Base-by-base conservation (phyloP, 805 yeast species). In the Starmerella vitae region DNA sequence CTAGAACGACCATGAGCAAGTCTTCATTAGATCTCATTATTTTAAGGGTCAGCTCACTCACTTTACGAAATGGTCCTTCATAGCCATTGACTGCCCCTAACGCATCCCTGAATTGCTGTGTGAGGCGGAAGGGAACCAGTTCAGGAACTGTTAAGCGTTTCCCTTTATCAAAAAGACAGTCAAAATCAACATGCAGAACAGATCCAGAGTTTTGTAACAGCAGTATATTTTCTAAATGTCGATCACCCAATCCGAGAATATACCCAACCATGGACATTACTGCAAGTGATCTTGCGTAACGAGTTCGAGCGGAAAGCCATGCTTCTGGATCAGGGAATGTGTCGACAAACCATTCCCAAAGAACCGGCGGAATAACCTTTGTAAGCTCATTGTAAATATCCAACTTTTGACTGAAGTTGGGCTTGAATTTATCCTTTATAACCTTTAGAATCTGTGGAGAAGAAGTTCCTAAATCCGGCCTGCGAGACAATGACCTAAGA, bases 201-300 rank as follows among this genome's bases (percentile, higher is more conserved):
- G 74, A 74, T 1, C 98, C 98, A 3, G 76, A 70, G 30, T 67
- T 70, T 44, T 78, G 77, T 50, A 76, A 70, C 28, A 88, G 63
- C 39, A 91, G 60, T 17, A 91, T 73, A 53, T 91, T 91, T 54
- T 91, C 99, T 49, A 94, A 80, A 56, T 91, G 99, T 29, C 99
- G 68, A 59, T 91, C 99, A 19, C 99, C 99, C 36, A 91, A 67
- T 7, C 98, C 98, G 20, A 91, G 66, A 33, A 91, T 74, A 55
- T 82, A 83, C 0, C 99, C 98, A 4, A 88, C 94, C 66, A 91
- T 84, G 0, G 96, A 85, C 98, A 93, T 91, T 0, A 88, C 97
- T 0, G 96, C 95, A 20, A 80, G 66, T 0, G 94, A 75, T 39
- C 93, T 66, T 0, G 82, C 75, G 55, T 71, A 93, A 26, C 67